Base-by-base conservation (phyloP, 2,329 filamentous ascomycete genomes). In the Amylocarpus encephaloides region DNA sequence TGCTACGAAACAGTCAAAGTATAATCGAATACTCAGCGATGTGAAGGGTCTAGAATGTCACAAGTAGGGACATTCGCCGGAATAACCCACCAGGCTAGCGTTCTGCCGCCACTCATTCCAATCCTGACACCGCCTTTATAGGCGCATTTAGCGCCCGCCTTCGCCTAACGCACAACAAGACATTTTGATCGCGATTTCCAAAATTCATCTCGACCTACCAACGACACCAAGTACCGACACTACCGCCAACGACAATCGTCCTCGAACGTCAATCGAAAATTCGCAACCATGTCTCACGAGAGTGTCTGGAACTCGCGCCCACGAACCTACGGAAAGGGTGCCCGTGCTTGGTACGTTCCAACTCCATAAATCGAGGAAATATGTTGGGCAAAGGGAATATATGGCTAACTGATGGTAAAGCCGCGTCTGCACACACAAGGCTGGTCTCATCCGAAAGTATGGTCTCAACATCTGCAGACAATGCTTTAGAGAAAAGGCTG, bases 371-470 rank as follows among this genome's bases (percentile, higher is more conserved):
- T 40, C 16, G n/a, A n/a, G 5, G 34, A 22, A 32, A 43, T 34
- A 38, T 38, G 36, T 26, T 15, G 15, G 30, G n/a, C 10, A 35
- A 32, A 34, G 36, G 33, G 26, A 12, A 45, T 18, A 6, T 48
- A 39, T 29, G 10, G 51, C 56, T 57, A 51, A 59, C 51, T 32
- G 50, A 39, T 15, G 12, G 33, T 44, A 53, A 68, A 88, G 84
- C 80, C 85, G 84, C 70, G 83, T 87, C 71, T 88, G 84, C 88
- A 89, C 90, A 71, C 92, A 98, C 87, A 85, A 82, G 71, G 92
- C 93, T 70, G 93, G 93, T 94, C 85, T 98, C 66, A 95, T 98
- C 84, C 91, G 93, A 81, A 98, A 98, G 81, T 98, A 98, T 80
- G 92, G 93, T 71, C 82, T 96, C 67, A 89, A 95, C 76, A 82